phyloP scores from a whole-genome alignment of 2,329 filamentous ascomycete species.

The Alternaria alternata region DNA sequence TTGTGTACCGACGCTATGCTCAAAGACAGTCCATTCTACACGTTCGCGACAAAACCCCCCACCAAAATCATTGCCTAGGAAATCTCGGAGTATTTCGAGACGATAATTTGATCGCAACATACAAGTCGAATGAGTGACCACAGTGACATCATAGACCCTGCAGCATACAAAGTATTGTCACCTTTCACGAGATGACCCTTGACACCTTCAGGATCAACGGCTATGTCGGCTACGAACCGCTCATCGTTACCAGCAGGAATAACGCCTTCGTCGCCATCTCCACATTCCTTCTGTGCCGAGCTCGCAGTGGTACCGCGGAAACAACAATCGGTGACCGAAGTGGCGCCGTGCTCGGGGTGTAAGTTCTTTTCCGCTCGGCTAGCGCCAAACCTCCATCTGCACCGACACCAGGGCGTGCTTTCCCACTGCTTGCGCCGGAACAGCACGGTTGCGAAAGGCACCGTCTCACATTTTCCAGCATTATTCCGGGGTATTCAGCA shows the following conservation, averaged over 20 bases:
- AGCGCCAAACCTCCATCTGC: background rate
- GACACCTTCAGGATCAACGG: background rate
- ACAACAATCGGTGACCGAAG: slow-evolving; percentile 1
- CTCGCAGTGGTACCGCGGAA: background rate
- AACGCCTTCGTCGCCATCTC: background rate
- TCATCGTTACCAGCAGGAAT: background rate
- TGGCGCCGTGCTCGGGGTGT: slow-evolving; percentile 9
- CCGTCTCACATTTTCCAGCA: background rate
- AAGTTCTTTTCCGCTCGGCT: slow-evolving; percentile 17
- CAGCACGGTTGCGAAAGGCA: slow-evolving; percentile 12
- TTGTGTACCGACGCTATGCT: background rate
- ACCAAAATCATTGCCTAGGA: background rate
- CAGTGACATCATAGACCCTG: background rate
- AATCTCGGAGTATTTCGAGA: background rate
- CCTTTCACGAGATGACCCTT: background rate
- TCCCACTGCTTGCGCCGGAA: slow-evolving; percentile 13
- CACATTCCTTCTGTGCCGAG: background rate
- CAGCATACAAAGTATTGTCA: background rate
- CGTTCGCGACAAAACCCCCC: background rate
- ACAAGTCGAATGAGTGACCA: background rate
- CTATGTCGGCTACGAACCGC: background rate
- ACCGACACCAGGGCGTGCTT: background rate
- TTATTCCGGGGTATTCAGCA: slow-evolving; percentile 5
- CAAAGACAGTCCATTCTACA: background rate
- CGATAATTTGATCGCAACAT: background rate